Base-by-base conservation (phyloP, 257 asterid genomes). In the Solanum neorickii region DNA sequence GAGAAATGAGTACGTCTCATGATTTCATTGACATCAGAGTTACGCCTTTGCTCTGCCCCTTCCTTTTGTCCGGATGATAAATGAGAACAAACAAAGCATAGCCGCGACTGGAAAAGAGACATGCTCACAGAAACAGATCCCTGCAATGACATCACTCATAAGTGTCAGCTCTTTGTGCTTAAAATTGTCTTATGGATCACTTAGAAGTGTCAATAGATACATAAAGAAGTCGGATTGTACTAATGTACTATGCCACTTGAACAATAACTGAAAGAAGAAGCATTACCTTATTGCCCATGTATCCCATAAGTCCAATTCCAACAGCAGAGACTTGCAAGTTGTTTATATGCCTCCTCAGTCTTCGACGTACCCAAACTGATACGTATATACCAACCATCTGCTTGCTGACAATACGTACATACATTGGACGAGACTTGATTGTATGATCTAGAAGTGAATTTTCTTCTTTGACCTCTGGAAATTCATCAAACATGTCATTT, bases 341-440 rank as follows among this genome's bases (percentile, higher is more conserved):
- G 93, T 96, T 95, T 86, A 96, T 87, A 85, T 95, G 99, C 42
- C 97, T 92, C 92, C 99, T 92, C 90, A 96, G 88, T 89, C 93
- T 92, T 90, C 93, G 90, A 5, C 93, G 93, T 14, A 95, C 98
- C 99, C 99, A 96, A 37, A 96, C 92, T 2, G 99, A 96, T 39
- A 96, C 93, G 60, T 96, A 95, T 89, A 96, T 95, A n/a, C 99
- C 99, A 41, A 96, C 98, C 99, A 96, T 96, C 92, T 96, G 99
- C 93, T 95, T 96, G 84, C 99, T 94, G 89, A 96, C 98, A 72
- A 96, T 93, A 80, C 99, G 90, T 25, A 94, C 96, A 62, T 94
- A 96, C 84, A 62, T 90, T 20, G 91, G 95, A n/a, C 85, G 91
- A 11, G 90, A 84, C 74, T 92, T 88, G 15, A 78, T 88, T 37